Base-by-base conservation (phyloP, 345 rosid species). In the Lepidium africanum region DNA sequence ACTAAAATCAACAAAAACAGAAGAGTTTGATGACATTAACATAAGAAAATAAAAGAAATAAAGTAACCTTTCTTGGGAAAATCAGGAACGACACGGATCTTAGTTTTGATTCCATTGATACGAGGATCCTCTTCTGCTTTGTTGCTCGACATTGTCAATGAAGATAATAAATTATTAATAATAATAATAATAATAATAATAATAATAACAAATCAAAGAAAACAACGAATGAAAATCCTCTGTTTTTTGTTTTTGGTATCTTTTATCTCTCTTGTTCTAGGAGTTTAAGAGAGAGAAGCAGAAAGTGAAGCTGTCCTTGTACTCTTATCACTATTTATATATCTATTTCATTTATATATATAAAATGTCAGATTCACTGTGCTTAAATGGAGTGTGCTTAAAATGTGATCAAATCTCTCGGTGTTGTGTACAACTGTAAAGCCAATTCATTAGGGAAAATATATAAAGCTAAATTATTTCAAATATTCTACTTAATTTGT, bases 41-140 rank as follows among this genome's bases (percentile, higher is more conserved):
- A 11, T 8, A 36, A 15, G 48, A 37, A 37, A 61, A 27, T 16
- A 33, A 17, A 11, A 60, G 10, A 19, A 42, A 23, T 5, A 60
- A 61, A 37, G 9, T 5, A 37, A 89, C 96, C 96, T 82, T 81
- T 81, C 74, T 89, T 85, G 47, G 96, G 96, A 61, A 89, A 89
- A 84, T 89, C 45, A 36, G 96, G 96, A 77, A 89, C 91, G 60
- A 89, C 96, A 21, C 96, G 93, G 77, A 89, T 89, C 86, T 74
- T 83, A 63, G 80, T 76, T 76, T 89, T 81, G 78, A 89, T 87
- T 73, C 79, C 90, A 35, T 74, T 74, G 75, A 90, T 81, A 67
- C 96, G 92, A 79, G 96, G 86, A 76, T 88, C 96, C 51, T 81
- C 70, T 46, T 59, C 66, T 46, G 71, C 79, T 74, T 67, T 81